phyloP scores from a whole-genome alignment of 2,329 filamentous ascomycete genomes.

The Arachnopeziza araneosa region DNA sequence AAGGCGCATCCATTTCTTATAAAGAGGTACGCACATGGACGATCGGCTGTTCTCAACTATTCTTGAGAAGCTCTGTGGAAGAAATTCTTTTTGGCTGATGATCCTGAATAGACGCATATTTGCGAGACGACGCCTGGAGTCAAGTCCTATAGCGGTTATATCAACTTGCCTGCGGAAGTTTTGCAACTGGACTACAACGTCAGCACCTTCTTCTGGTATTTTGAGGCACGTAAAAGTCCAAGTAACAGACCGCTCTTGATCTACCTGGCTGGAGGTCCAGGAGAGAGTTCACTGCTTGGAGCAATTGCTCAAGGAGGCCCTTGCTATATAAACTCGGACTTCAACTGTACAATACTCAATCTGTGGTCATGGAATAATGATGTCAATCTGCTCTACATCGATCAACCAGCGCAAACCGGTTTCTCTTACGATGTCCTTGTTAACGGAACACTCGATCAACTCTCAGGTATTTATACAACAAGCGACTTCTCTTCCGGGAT shows the following conservation, averaged over 20 bases:
- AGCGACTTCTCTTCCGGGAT: conserved; percentile 29
- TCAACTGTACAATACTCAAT: conserved; percentile 40
- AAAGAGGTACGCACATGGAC: not conserved
- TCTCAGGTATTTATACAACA: not conserved
- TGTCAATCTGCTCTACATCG: conserved; percentile 46
- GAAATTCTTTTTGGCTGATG: not conserved
- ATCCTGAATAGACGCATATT: conserved; percentile 26
- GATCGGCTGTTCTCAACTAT: not conserved
- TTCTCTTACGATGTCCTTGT: conserved; percentile 40
- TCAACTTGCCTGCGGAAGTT: conserved; percentile 11
- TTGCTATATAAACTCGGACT: conserved; percentile 31
- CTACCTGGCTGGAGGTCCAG: conserved; percentile 61
- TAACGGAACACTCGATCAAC: not conserved
- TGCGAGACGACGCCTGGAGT: conserved; percentile 20
- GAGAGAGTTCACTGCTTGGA: conserved; percentile 53
- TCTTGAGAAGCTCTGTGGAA: not conserved
- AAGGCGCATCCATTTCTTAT: conserved; percentile 1
- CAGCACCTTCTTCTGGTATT: conserved; percentile 36
- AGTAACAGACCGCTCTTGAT: conserved; percentile 45
- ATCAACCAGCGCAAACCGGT: conserved; percentile 61
- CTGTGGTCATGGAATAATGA: conserved; percentile 59
- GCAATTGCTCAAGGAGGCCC: conserved; percentile 53
- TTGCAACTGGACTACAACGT: conserved; percentile 8
- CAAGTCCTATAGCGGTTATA: conserved; percentile 15
- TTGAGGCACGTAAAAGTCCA: conserved; percentile 39